These are phyloP conservation scores for Ogataea populi-albae DNA, from an alignment of 805 yeast species.

Conservation along the genomic window DNA sequence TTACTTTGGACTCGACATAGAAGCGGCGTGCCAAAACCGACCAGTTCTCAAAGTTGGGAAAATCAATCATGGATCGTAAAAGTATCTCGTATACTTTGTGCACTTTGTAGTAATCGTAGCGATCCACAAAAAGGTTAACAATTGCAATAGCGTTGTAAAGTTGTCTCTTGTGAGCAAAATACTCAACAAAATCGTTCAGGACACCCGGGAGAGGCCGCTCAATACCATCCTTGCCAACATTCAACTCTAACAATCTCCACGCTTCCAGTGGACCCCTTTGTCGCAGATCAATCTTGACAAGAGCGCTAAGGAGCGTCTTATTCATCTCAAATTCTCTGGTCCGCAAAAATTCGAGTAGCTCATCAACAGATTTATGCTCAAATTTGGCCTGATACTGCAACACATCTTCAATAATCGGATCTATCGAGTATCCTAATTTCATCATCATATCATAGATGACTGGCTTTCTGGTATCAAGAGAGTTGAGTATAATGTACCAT, in stretches of 20 bases:
- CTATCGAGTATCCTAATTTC: conserved; percentile 6
- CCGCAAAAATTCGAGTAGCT: conserved; percentile 3
- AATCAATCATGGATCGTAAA: conserved; percentile 7
- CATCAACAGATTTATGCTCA: conserved; percentile 6
- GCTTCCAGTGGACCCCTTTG: conserved; percentile 15
- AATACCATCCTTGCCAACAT: neutral
- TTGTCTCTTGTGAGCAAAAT: conserved; percentile 15
- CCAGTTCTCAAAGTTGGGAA: conserved; percentile 19
- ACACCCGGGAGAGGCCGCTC: conserved; percentile 8
- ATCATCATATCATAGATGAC: conserved; percentile 11
- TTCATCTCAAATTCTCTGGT: conserved; percentile 1
- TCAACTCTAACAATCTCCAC: conserved; percentile 9
- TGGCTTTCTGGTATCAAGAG: conserved; percentile 6
- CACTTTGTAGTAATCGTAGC: conserved; percentile 10
- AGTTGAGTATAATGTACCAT: conserved; percentile 21
- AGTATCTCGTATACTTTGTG: conserved; percentile 15
- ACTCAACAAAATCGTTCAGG: conserved; percentile 13
- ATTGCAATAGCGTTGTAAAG: conserved; percentile 23
- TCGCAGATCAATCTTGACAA: conserved; percentile 10
- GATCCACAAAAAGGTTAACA: conserved; percentile 15
- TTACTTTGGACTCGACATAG: conserved; percentile 16
- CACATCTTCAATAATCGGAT: conserved; percentile 15
- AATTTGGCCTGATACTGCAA: conserved; percentile 3
- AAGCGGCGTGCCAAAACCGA: conserved; percentile 19
- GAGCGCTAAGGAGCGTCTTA: conserved; percentile 8